Conservation (phyloP, 352 stramenopile species). For the Pythium rhizo-oryzae region DNA sequence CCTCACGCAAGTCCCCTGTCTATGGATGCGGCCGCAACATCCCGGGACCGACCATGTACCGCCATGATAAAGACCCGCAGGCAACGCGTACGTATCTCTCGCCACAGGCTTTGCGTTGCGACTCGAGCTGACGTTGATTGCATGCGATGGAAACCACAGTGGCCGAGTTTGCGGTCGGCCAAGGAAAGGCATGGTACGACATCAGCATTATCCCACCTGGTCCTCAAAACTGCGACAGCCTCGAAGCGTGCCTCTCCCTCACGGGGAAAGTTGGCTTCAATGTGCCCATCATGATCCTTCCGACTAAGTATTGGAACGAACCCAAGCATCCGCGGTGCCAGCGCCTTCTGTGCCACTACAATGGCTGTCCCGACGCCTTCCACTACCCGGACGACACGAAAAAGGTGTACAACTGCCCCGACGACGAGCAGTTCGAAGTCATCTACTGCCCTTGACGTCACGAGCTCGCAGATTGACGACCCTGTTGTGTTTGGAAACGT, state of each 20-base stretch:
- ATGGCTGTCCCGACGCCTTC: constrained; percentile 35
- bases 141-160: constrained; percentile 12
- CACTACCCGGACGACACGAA: constrained; percentile 34
- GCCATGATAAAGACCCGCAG: constrained; percentile 16
- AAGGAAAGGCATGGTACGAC: constrained; percentile 34
- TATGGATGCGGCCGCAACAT: constrained; percentile 28
- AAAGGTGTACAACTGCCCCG: constrained; percentile 38
- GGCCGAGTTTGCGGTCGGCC: constrained; percentile 29
- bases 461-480: background rate
- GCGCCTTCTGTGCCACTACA: constrained; percentile 29
- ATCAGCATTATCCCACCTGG: constrained; percentile 39
- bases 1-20: constrained; percentile 3
- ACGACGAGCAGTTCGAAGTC: constrained; percentile 38
- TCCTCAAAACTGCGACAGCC: constrained; percentile 32
- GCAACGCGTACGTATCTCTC: constrained; percentile 27
- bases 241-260: constrained; percentile 22
- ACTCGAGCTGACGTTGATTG: background rate
- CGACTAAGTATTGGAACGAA: constrained; percentile 21
- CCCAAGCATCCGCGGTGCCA: constrained; percentile 23
- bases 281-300: constrained; percentile 33
- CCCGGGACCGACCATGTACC: constrained; percentile 24
- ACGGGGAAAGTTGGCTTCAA: constrained; percentile 37
- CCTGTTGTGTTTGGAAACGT: too few relatives aligned
- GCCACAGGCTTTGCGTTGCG: background rate
- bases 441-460: constrained; percentile 34